Evolutionary conservation across 768 basidiomycete genomes (phyloP).

Genomic region (Pluteus cervinus): DNA sequence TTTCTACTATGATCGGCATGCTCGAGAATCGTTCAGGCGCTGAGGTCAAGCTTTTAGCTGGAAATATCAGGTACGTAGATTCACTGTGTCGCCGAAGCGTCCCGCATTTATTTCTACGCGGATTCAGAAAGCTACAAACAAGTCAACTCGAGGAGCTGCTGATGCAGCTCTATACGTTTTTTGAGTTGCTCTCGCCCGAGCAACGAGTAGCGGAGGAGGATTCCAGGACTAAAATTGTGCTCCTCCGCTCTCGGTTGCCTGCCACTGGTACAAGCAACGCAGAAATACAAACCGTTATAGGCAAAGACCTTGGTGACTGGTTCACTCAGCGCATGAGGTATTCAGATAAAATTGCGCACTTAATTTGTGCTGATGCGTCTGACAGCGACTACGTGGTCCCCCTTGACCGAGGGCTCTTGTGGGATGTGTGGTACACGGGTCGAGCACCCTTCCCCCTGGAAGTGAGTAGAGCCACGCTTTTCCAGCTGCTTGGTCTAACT

Average conservation of each 20-base stretch:
- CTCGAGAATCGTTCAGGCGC: too few species aligned
- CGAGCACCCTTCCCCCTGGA: conserved; percentile 59
- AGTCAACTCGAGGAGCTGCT: conserved; percentile 32
- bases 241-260: conserved; percentile 14
- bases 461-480: conserved; percentile 27
- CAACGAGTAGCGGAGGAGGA: conserved; percentile 29
- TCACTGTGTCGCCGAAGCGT: too few species aligned
- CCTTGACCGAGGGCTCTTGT: conserved; percentile 47
- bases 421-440: conserved; percentile 75
- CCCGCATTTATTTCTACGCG: too few species aligned
- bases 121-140: too few species aligned
- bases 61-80: too few species aligned
- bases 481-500: not conserved
- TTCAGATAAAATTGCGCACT: not conserved
- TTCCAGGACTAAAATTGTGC: conserved; percentile 14
- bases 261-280: conserved; percentile 11
- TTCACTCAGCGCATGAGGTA: conserved; percentile 45
- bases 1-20: too few species aligned
- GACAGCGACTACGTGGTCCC: conserved; percentile 36
- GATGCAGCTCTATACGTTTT: conserved; percentile 30
- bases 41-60: too few species aligned
- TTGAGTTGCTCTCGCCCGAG: conserved; percentile 27
- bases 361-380: not conserved
- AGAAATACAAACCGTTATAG: conserved; percentile 8
- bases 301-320: conserved; percentile 40